Evolutionary conservation across 202 grass and related monocot genomes (phyloP), one percentile per base, ranked within the genome.

Genomic region (Brachypodium distachyon): DNA sequence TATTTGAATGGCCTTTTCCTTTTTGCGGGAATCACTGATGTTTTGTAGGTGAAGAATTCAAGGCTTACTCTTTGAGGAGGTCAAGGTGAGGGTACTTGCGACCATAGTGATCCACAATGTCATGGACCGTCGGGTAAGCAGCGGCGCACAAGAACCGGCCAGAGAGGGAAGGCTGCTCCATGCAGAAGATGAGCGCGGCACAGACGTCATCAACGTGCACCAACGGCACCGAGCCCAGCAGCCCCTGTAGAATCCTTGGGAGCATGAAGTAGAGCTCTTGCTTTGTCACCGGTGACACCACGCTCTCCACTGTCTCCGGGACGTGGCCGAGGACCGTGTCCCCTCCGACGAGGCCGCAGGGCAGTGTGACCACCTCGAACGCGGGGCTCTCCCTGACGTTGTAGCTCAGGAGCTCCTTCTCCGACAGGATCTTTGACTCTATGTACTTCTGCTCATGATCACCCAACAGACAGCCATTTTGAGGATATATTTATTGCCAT

Each of bases 181-280:
- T 82, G 81, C 81, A 91, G 75, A 91, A 95, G 4, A 84, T 43
- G 56, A 79, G 88, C 33, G 88, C 86, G 14, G 91, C 52, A 8
- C 88, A 89, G n/a, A 82, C 86, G 38, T 95, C 92, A 13, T 91
- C 88, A 10, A 91, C 67, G 79, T 91, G 88, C 33, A 87, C 83
- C 53, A 91, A 37, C 21, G 86, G 60, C 66, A 95, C 13, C 3
- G 86, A 95, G 2, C 86, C 92, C 31, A 91, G 13, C 43, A 95
- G 12, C 25, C 31, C 54, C 33, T 89, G 92, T 7, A 91, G 11
- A 3, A 82, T 28, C 44, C 84, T 78, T 2, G 60, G 56, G 16
- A 84, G 26, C 1, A 2, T 3, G 27, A 60, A 78, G 12, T 0
- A 14, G 7, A 5, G 0, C 43, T 46, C 48, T 21, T 41, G 10